Evolutionary conservation across 331 rosid genomes (phyloP), one percentile per base, ranked within the genome.

Genomic region (Quercus lobata): DNA sequence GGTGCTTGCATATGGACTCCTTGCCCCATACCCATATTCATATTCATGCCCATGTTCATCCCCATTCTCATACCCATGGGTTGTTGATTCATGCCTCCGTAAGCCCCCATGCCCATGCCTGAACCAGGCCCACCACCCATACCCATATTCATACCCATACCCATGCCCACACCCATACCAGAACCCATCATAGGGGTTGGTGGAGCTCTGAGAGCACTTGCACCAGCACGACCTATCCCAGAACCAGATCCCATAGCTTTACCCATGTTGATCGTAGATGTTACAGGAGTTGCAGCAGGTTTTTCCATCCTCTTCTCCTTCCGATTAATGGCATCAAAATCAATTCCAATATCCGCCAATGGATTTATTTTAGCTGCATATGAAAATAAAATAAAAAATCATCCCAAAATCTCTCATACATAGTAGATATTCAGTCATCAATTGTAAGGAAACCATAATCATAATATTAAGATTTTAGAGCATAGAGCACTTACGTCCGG

Each of bases 201-300:
- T 18, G 83, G 79, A 30, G 92, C 73, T 83, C 96, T 82, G 61
- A 92, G 80, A 30, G 82, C 83, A 79, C 90, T 41, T 1, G 90
- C 89, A 37, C 91, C 88, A 1, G 84, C 91, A 80, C 96, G 92
- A 60, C 97, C 98, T 14, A 90, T 74, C 53, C 98, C 96, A 53
- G 98, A 89, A 77, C 97, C 96, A 69, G 97, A 90, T 83, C 98
- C 98, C 98, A 94, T 94, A 17, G 97, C 97, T 85, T 87, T 94
- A 61, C 97, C 98, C 97, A 94, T 94, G 80, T 61, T 89, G 70
- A 88, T 81, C 5, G 94, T 87, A 27, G 98, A 92, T 44, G 81
- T 71, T n/a, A 83, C 82, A 2, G 91, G 79, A 63, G 87, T 60
- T 25, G 87, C 78, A 76, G 89, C 54, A n/a, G 89, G 93, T 90